Evolutionary conservation across 2,329 filamentous ascomycete species (phyloP), one percentile per base, ranked within the genome.

Genomic region (Paecilomyces dactylethromorphus): DNA sequence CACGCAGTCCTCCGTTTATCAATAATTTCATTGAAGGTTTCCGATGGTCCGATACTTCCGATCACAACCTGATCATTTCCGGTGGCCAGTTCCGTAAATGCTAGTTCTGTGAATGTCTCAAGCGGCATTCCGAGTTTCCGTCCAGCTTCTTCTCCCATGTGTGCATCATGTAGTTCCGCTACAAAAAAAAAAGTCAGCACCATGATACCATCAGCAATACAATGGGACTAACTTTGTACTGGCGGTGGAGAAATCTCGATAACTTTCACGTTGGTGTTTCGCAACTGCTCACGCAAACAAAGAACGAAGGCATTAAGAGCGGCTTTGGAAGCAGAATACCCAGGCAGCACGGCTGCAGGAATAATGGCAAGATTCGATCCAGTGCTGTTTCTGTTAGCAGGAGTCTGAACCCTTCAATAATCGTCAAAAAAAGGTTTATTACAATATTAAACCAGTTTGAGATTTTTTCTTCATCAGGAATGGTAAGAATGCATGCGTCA

Each of bases 301-400:
- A 81, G 73, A 24, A 75, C 64, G 55, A 81, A 81, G 3, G 72
- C 71, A 63, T 82, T 80, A 39, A 84, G 67, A 2, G 82, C 82
- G 0, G 81, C 78, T 64, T 84, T 85, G 11, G 78, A 78, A 1
- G 80, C 80, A 56, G 77, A 82, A 72, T 84, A 85, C 35, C 79
- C 81, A 0, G 78, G 75, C 63, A 79, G 75, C 0, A 71, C 68
- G n/a, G 73, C 67, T 1, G 78, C 71, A 0, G 81, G 82, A 11
- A 84, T 71, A 10, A 83, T 68, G 8, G 76, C 75, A 2, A 84
- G 72, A 53, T 75, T 76, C 0, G 77, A 79, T 11, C 69, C 67
- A 1, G 75, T 78, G 58, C 76, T 74, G 58, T 7, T 12, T 39
- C 5, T 26, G 50, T 24, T 52, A 29, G 31, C 15, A 53, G 11